These are phyloP conservation scores for Omphalea diandra DNA, from an alignment of 441 rosid species.

Conservation along the genomic window DNA sequence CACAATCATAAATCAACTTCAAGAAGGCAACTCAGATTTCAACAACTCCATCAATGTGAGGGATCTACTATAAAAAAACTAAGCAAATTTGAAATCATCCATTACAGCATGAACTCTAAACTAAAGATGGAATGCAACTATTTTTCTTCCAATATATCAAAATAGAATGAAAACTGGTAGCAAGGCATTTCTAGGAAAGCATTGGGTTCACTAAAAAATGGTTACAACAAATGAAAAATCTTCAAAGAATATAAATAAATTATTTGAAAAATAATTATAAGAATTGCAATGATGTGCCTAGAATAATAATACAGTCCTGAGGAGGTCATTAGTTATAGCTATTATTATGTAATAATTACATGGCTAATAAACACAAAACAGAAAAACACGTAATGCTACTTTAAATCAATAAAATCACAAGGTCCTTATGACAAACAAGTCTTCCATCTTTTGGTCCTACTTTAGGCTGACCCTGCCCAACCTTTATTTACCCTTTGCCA, in stretches of 20 bases:
- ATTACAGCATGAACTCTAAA: background rate
- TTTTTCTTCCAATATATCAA: background rate
- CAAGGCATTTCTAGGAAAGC: background rate
- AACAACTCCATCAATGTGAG: background rate
- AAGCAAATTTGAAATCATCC: background rate
- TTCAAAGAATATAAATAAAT: background rate
- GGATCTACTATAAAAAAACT: background rate
- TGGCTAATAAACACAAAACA: background rate
- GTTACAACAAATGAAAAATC: background rate
- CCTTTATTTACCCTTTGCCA: background rate
- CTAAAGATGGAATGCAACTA: background rate
- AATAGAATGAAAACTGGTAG: background rate
- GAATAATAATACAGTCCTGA: background rate
- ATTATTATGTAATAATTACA: background rate
- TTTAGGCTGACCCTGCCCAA: background rate
- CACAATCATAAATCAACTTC: background rate
- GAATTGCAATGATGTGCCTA: background rate
- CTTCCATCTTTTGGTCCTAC: background rate
- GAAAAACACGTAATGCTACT: background rate
- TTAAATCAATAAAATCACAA: background rate
- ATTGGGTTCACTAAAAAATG: background rate
- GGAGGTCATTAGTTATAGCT: background rate
- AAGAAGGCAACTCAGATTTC: background rate
- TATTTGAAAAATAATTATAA: background rate
- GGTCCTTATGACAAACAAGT: background rate